phyloP scores from a whole-genome alignment of 1,139 yeast species.

The Lodderomyces jiufengensis region DNA sequence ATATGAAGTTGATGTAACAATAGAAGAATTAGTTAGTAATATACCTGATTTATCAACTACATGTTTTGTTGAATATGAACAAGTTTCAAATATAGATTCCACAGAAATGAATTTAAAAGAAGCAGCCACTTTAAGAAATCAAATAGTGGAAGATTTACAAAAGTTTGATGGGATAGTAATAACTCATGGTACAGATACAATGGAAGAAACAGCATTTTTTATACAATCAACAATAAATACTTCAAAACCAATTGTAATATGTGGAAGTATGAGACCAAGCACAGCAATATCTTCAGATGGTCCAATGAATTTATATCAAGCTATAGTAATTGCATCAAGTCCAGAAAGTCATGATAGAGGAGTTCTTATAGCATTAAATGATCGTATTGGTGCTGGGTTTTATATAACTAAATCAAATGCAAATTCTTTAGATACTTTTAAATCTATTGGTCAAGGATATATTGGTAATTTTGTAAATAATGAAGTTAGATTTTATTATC shows the following conservation, averaged over 20 bases:
- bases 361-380: constrained; percentile 61
- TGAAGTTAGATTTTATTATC: constrained; percentile 61
- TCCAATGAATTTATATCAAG: constrained; percentile 69
- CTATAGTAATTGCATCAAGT: constrained; percentile 59
- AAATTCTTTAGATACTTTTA: constrained; percentile 65
- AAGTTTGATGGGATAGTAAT: constrained; percentile 57
- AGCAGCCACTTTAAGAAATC: constrained; percentile 31
- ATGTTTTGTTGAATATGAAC: constrained; percentile 62
- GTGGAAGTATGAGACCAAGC: constrained; percentile 73
- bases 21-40: constrained; percentile 53
- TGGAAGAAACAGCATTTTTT: constrained; percentile 70
- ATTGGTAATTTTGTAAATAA: constrained; percentile 67
- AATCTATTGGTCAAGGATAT: constrained; percentile 66
- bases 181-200: constrained; percentile 72
- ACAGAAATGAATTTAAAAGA: constrained; percentile 53
- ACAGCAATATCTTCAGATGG: constrained; percentile 70
- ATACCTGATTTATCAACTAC: constrained; percentile 61
- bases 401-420: constrained; percentile 70
- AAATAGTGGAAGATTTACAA: constrained; percentile 41
- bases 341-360: constrained; percentile 54
- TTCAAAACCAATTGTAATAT: constrained; percentile 59
- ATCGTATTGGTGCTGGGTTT: constrained; percentile 65
- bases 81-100: constrained; percentile 61
- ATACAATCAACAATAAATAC: constrained; percentile 56
- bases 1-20: constrained; percentile 62